Evolutionary conservation across 306 rosid species (phyloP), one percentile per base, ranked within the genome.

Genomic region (Prunus persica): DNA sequence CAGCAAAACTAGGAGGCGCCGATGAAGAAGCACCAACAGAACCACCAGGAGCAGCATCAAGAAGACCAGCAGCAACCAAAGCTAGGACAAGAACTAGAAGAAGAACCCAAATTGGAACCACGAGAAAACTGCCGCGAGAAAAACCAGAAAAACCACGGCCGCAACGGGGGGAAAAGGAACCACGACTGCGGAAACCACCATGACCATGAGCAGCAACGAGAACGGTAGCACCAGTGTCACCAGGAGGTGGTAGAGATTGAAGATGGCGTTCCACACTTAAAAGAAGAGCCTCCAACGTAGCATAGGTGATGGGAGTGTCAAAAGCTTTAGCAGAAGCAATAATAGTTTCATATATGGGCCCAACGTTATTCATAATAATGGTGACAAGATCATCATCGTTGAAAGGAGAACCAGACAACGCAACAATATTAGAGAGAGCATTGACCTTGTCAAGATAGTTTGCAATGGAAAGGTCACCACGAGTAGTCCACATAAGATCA

Each of bases 1-100:
- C 1, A 57, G 0, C 5, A 3, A 3, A 8, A 3, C 1, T 2
- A 0, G 13, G 15, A 22, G 13, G 63, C 0, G 1, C 20, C 7
- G 2, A 51, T 1, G 1, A 51, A 4, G n/a, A 15, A 51, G 56
- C 51, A 2, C 51, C 51, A 13, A 10, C 51, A 47, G 2, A 19
- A 6, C 22, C 20, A 54, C 24, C 3, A 0, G 3, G 60, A 18
- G 24, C 11, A 16, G 24, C 9, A 5, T 24, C 24, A 6, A 52
- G 9, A 19, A 54, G 16, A 11, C 51, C 3, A 47, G 14, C 4
- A 1, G 15, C 15, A 6, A 34, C 41, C 41, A 34, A 34, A 34
- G 41, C 41, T 46, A 46, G 15, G 51, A 2, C 3, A 9, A 46
- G 0, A 11, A 54, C 2, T 0, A 2, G 54, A 14, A 14, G 54